phyloP scores from a whole-genome alignment of 352 stramenopile species.

The Pythium chondricola region DNA sequence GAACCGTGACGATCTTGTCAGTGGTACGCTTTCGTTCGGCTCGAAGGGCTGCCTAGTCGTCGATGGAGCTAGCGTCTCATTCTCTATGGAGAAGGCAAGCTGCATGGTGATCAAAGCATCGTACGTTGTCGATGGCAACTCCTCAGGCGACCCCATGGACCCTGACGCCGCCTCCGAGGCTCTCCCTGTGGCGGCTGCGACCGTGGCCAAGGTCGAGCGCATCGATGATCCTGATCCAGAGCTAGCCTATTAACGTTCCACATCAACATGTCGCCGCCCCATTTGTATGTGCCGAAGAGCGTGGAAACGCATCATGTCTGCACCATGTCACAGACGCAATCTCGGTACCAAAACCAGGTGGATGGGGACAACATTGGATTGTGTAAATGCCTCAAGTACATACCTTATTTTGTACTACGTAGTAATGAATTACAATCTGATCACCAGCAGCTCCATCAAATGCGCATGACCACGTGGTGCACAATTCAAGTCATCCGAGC shows the following conservation, averaged over 20 bases:
- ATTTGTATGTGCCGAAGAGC: too few relatives aligned
- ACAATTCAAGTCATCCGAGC: too few relatives aligned
- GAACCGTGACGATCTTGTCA: conserved; percentile 10
- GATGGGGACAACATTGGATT: too few relatives aligned
- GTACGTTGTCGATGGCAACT: conserved; percentile 3
- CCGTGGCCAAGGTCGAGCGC: neutral
- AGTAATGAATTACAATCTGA: too few relatives aligned
- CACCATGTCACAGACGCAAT: too few relatives aligned
- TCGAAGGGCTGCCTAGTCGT: conserved; percentile 12
- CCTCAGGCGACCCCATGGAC: conserved; percentile 10
- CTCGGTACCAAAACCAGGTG: too few relatives aligned
- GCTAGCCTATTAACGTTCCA: neutral
- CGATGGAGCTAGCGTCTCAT: neutral
- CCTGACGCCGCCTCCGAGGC: conserved; percentile 4
- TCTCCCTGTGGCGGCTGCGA: neutral
- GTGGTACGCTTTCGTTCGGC: conserved; percentile 8
- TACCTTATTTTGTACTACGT: too few relatives aligned
- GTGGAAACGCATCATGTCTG: too few relatives aligned
- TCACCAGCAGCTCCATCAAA: too few relatives aligned
- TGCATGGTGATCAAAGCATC: conserved; percentile 9
- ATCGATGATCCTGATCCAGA: conserved; percentile 14
- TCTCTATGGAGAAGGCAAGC: conserved; percentile 7
- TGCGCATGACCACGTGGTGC: too few relatives aligned
- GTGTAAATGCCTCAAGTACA: too few relatives aligned
- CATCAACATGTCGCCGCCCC: too few relatives aligned